Percentiles rank a stretch among this genome's conserved stretches.
Conservation (phyloP, 306 rosid species). For the Luffa aegyptiaca region DNA sequence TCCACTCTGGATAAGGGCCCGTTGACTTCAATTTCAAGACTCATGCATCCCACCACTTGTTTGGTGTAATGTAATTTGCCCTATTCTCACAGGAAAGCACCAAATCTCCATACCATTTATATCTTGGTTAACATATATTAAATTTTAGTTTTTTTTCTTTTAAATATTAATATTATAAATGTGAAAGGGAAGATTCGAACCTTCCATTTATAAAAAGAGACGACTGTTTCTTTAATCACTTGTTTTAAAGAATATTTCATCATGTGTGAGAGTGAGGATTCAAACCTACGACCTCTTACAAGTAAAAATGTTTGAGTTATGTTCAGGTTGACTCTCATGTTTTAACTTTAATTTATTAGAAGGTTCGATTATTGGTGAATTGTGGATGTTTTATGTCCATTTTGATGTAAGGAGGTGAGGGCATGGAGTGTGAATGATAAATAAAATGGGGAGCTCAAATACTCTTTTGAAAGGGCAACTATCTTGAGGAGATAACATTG, state of each 20-base stretch:
- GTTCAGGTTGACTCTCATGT: not conserved
- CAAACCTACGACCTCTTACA: not conserved
- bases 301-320: too few species aligned
- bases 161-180: too few species aligned
- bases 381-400: not conserved
- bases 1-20: not conserved
- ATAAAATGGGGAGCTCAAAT: not conserved
- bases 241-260: not conserved
- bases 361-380: not conserved
- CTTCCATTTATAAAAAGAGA: too few species aligned
- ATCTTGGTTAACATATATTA: too few species aligned
- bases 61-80: not conserved
- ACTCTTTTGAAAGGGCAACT: not conserved
- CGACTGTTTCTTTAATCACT: not conserved
- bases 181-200: not conserved
- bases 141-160: too few species aligned
- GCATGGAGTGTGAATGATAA: not conserved
- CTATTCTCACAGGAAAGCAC: not conserved
- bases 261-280: not conserved
- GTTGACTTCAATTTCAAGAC: not conserved
- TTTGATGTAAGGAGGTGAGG: not conserved
- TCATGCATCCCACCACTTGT: slow-evolving; percentile 8
- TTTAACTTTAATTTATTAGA: not conserved
- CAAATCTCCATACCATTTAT: not conserved
- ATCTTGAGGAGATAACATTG: not conserved